These are phyloP conservation scores for Coemansia sp. DNA, from an alignment of 192 early-diverging fungal species.

Conservation along the genomic window DNA sequence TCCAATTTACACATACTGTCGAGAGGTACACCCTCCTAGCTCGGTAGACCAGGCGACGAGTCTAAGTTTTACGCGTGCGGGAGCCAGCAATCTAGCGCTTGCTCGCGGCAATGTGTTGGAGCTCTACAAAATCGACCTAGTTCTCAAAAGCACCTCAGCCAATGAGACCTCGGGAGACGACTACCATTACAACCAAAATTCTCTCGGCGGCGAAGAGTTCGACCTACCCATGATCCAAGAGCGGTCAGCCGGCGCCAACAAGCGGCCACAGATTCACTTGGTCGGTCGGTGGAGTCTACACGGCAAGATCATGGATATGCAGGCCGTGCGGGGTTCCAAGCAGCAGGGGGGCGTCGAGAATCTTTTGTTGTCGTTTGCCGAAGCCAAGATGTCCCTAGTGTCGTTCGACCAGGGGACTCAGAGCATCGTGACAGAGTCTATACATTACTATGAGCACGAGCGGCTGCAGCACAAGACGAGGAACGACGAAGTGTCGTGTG, in stretches of 20 bases:
- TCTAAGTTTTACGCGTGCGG: slow-evolving; percentile 42
- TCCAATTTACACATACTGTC: slow-evolving; percentile 50
- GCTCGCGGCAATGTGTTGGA: slow-evolving; percentile 50
- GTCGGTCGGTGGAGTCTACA: slow-evolving; percentile 47
- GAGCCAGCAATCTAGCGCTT: slow-evolving; percentile 42
- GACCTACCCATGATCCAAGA: slow-evolving; percentile 43
- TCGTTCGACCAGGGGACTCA: slow-evolving; percentile 78
- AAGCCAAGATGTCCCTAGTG: slow-evolving; percentile 84
- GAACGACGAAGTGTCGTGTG: slow-evolving; percentile 30
- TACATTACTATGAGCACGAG: slow-evolving; percentile 97
- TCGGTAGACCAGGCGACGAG: slow-evolving; percentile 37
- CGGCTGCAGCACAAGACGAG: slow-evolving; percentile 72
- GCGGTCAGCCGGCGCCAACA: slow-evolving; percentile 7
- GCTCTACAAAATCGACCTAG: slow-evolving; percentile 43
- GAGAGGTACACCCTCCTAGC: slow-evolving; percentile 48
- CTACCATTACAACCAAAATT: slow-evolving; percentile 24
- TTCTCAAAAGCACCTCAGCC: slow-evolving; percentile 6
- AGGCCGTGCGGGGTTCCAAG: slow-evolving; percentile 25
- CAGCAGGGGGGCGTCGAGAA: slow-evolving; percentile 21
- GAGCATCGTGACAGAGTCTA: slow-evolving; percentile 84
- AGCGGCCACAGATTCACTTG: slow-evolving; percentile 46
- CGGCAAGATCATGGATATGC: slow-evolving; percentile 42
- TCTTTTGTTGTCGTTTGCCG: slow-evolving; percentile 46
- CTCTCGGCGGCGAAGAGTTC: slow-evolving; percentile 18
- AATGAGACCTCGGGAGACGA: slow-evolving; percentile 30